Evolutionary conservation across 352 stramenopile genomes (phyloP), one percentile per base, ranked within the genome.

Genomic region (Discostella stelligera): DNA sequence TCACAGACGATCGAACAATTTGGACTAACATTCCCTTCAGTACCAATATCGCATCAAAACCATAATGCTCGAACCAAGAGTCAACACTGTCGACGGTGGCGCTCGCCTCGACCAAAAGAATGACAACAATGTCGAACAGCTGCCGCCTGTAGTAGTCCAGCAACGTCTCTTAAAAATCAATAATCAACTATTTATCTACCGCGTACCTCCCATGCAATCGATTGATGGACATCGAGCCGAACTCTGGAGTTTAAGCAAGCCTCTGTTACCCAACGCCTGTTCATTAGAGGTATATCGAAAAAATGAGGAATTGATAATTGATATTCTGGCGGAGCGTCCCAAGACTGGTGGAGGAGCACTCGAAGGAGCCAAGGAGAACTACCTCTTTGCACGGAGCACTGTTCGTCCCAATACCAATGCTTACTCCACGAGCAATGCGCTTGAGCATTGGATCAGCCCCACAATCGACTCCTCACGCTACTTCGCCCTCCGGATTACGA

Each of bases 151-250:
- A 8, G 63, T 74, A 1, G 58, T 89, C 0, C 37, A 77, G 25
- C 83, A 90, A 73, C 81, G 62, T 21, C 61, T 92, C 0, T 72
- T 92, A 55, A 86, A 74, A 71, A 54, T 83, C 8, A 73, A 87
- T 39, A 10, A 44, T 14, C 82, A 92, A 84, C 79, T 89, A 27
- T 93, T 91, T 61, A 68, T 93, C 8, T 93, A 91, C 54, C 71
- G 69, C 59, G 82, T 92, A 48, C 84, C 84, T 27, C 79, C 86
- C 2, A 73, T 92, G 70, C 68, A 71, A 30, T 74, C 69, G 44
- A 44, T 71, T 9, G 66, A 74, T 52, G 72, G 72, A 14, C 63
- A 70, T 54, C 71, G 73, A 65, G 87, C 87, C 0, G 85, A 93
- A 70, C 63, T 86, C 52, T 93, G 87, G 87, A 84, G 91, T 74